Conservation (phyloP, 2,329 filamentous ascomycete species). For the Apiospora malaysiana region DNA sequence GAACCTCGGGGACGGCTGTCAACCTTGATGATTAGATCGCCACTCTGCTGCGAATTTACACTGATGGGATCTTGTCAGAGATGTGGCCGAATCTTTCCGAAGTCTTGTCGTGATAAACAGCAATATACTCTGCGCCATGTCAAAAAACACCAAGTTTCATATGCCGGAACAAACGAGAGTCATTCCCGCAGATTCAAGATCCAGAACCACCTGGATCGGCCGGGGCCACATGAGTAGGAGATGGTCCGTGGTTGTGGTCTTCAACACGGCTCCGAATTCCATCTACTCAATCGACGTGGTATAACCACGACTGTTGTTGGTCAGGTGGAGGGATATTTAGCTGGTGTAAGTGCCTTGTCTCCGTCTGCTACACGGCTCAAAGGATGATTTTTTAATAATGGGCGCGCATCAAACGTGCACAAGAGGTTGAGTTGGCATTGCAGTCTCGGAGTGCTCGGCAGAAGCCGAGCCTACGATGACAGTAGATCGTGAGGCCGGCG, state of each 20-base stretch:
- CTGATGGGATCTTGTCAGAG: not conserved
- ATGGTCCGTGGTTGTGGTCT: not conserved
- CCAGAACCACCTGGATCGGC: not conserved
- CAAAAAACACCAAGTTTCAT: slow-evolving; percentile 7
- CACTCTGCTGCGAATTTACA: not conserved
- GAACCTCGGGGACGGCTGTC: no score
- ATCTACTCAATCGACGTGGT: not conserved
- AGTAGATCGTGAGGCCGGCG: not conserved
- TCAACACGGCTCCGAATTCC: not conserved
- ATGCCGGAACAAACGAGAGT: not conserved
- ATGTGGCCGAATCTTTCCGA: not conserved
- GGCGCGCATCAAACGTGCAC: not conserved
- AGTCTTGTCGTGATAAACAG: not conserved
- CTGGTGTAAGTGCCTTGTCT: not conserved
- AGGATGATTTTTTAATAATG: not conserved
- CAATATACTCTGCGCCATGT: not conserved
- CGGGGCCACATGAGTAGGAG: not conserved
- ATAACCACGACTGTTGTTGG: not conserved
- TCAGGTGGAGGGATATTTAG: not conserved
- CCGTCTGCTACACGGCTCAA: not conserved
- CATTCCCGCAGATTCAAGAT: not conserved
- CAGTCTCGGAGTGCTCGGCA: not conserved
- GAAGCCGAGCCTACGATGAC: slow-evolving; percentile 4
- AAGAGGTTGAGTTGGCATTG: not conserved
- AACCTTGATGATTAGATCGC: not conserved